Evolutionary conservation across 2,329 filamentous ascomycete genomes (phyloP).

Genomic region (Bisporella sp.): DNA sequence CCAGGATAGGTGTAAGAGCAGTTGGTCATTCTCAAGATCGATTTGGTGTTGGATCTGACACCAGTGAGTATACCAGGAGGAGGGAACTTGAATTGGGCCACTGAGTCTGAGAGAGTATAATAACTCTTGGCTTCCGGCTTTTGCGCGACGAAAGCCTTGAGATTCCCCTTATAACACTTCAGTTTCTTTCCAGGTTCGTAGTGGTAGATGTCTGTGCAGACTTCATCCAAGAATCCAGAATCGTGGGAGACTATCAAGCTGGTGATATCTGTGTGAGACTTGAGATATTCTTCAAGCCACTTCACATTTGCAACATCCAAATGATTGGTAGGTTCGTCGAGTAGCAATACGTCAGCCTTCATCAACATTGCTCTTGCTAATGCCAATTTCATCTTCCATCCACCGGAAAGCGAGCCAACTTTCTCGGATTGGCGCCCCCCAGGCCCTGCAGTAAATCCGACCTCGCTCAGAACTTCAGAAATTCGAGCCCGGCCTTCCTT

Average conservation of each 20-base stretch:
- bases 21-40: constrained; percentile 92
- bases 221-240: constrained; percentile 92
- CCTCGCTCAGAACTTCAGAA: constrained; percentile 74
- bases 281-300: constrained; percentile 93
- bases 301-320: constrained; percentile 93
- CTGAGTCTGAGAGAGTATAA: constrained; percentile 85
- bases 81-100: constrained; percentile 96
- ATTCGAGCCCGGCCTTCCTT: constrained; percentile 76
- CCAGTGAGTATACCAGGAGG: constrained; percentile 88
- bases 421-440: constrained; percentile 83
- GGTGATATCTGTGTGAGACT: constrained; percentile 92
- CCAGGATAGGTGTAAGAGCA: constrained; percentile 93
- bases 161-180: constrained; percentile 74
- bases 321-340: constrained; percentile 99
- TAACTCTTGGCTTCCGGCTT: constrained; percentile 96
- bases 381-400: constrained; percentile 99
- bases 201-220: constrained; percentile 98
- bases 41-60: constrained; percentile 89
- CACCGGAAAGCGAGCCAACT: constrained; percentile 91
- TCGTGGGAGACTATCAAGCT: constrained; percentile 98
- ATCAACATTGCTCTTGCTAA: constrained; percentile 94
- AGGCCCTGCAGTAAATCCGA: constrained; percentile 87
- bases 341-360: constrained; percentile 88
- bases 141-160: constrained; percentile 76
- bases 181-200: constrained; percentile 96